These are phyloP conservation scores for Trichoderma sp. DNA, from an alignment of 2,329 filamentous ascomycete genomes.

Conservation along the genomic window DNA sequence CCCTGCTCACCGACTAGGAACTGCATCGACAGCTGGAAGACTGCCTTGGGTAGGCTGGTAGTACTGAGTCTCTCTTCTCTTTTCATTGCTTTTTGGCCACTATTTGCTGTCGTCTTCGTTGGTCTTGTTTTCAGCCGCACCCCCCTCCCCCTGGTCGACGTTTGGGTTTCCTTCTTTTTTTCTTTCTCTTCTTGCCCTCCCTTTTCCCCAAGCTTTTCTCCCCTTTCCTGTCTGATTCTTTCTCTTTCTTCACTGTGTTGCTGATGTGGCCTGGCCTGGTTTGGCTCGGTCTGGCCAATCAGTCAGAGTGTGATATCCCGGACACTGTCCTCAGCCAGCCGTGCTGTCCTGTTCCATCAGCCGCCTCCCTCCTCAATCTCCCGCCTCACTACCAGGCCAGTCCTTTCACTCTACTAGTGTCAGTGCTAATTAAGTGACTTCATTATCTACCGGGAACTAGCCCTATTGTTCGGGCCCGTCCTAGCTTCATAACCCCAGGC, in stretches of 20 bases:
- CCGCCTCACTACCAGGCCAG: slow-evolving; percentile 6
- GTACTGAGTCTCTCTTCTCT: neutral
- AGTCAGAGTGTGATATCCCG: neutral
- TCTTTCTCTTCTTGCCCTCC: neutral
- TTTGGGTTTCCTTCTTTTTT: neutral
- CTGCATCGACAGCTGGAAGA: slow-evolving; percentile 1
- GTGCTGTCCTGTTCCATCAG: neutral
- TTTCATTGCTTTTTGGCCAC: neutral
- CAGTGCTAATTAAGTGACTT: slow-evolving; percentile 13
- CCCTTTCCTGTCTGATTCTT: neutral
- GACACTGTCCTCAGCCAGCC: slow-evolving; percentile 14
- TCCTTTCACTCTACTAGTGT: slow-evolving; percentile 11
- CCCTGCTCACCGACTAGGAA: slow-evolving; percentile 19
- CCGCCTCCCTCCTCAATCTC: slow-evolving; percentile 5
- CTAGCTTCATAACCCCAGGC: slow-evolving; percentile 25
- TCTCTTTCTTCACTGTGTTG: neutral
- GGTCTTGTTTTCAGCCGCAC: slow-evolving; percentile 11
- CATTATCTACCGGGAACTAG: slow-evolving; percentile 16
- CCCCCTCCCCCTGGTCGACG: neutral
- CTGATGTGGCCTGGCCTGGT: slow-evolving; percentile 10
- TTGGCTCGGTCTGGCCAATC: neutral
- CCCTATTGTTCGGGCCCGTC: slow-evolving; percentile 26
- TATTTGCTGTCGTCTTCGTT: slow-evolving; percentile 11
- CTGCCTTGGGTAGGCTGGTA: slow-evolving; percentile 13
- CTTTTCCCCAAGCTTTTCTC: neutral